phyloP scores from a whole-genome alignment of 257 asterid genomes.

The Cynanchum wilfordii region DNA sequence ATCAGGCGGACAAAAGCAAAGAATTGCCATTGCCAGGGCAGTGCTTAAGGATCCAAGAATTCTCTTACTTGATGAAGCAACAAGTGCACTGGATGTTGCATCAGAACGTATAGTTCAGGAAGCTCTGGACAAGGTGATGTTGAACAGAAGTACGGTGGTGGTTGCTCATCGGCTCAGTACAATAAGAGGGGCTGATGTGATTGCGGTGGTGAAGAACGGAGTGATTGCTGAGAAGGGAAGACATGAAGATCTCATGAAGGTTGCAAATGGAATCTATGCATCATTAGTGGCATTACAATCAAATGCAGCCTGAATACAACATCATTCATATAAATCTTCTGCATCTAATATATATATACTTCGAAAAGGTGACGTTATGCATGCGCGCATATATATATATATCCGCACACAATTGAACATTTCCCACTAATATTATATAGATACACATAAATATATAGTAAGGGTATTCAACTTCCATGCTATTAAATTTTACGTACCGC shows the following conservation, averaged over 20 bases:
- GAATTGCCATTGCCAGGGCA: conserved; percentile 67
- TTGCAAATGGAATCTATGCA: conserved; percentile 54
- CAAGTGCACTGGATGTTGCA: conserved; percentile 69
- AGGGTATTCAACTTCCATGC: too few relatives aligned
- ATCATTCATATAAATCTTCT: too few relatives aligned
- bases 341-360: too few relatives aligned
- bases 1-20: conserved; percentile 75
- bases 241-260: conserved; percentile 57
- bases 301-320: neutral
- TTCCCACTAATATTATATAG: too few relatives aligned
- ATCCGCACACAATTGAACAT: too few relatives aligned
- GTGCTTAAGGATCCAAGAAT: conserved; percentile 58
- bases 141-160: conserved; percentile 58
- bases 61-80: conserved; percentile 71
- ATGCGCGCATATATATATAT: too few relatives aligned
- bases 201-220: conserved; percentile 73
- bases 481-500: too few relatives aligned
- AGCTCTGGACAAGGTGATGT: conserved; percentile 63
- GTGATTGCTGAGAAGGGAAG: conserved; percentile 58
- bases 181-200: conserved; percentile 58
- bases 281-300: conserved; percentile 45
- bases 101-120: conserved; percentile 71
- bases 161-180: conserved; percentile 74
- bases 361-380: too few relatives aligned
- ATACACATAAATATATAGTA: too few relatives aligned